Evolutionary conservation across 352 stramenopile genomes (phyloP).

Genomic region (Blastocystis sp.): DNA sequence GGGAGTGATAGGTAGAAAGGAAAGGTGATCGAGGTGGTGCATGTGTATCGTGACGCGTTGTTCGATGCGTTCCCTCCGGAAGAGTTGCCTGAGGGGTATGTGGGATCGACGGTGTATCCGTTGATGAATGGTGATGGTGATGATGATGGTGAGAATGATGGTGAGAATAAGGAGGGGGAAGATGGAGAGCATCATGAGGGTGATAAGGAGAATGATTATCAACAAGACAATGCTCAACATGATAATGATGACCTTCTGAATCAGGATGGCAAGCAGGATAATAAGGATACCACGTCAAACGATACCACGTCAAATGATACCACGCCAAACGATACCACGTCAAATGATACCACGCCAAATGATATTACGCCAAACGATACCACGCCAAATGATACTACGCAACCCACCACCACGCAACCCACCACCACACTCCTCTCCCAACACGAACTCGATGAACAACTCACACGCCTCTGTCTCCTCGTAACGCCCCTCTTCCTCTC

Average conservation of each 20-base stretch:
- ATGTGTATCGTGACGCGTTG: not conserved
- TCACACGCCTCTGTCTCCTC: not conserved
- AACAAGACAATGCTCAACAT: not conserved
- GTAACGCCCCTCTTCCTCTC: not conserved
- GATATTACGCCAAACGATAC: not conserved
- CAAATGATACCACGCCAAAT: not conserved
- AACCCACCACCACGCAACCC: not conserved
- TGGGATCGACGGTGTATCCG: not conserved
- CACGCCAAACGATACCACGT: not conserved
- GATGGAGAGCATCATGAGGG: not conserved
- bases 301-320: not conserved
- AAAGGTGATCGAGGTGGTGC: slow-evolving; percentile 27
- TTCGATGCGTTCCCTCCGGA: not conserved
- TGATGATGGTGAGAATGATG: not conserved
- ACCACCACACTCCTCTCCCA: not conserved
- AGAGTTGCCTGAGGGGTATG: not conserved
- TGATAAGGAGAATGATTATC: not conserved
- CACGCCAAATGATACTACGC: not conserved
- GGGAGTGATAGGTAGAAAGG: slow-evolving; percentile 7
- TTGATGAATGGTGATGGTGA: not conserved
- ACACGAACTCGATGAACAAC: slow-evolving; percentile 22
- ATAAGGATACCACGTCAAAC: not conserved
- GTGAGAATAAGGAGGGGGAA: not conserved
- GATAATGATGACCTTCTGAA: not conserved
- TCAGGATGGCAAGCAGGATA: too few species aligned